Base-by-base conservation (phyloP, 164 flowering plant species). In the Magnolia kwangsiensis region DNA sequence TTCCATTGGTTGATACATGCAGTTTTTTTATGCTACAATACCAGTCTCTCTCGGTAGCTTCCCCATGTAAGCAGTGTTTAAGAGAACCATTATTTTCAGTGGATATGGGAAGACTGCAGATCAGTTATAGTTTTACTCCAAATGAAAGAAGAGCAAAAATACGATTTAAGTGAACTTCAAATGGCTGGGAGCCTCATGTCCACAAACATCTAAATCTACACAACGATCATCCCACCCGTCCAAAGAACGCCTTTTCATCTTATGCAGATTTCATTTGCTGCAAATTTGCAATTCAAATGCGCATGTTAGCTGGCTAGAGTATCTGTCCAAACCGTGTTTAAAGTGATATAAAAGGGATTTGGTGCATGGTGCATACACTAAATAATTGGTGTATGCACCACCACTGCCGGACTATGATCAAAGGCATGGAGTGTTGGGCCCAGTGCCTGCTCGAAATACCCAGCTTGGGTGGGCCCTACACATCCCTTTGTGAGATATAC, bases 211-310 rank as follows among this genome's bases (percentile, higher is more conserved):
- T 55, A 10, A 11, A 16, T 16, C 61, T 55, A 55, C 61, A 55
- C 61, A 13, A 55, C 61, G 18, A 55, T 55, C 61, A 10, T 11
- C 16, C 18, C 13, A 16, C 58, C 51, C 23, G 5, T 68, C 71
- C 68, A 27, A 31, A 67, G 50, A 19, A 19, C 14, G 55, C 51
- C 72, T 19, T 67, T 23, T 66, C 76, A 50, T 73, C 87, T 90
- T 81, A 91, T 24, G 92, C 89, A 37, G 90, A 67, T 78, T 91
- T 91, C 81, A 5, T 23, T 89, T 88, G 88, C 96, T 91, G 91
- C 80, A 74, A 77, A 55, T 55, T 16, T 10, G 71, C 3, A 73
- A 78, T 31, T 67, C 23, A 66, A 59, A 78, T n/a, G 13, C 45
- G 10, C 23, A 63, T 51, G 71, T 79, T 67, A 79, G 75, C 8